Evolutionary conservation across 78 protist genomes (phyloP).

Genomic region (Dictyostelium discoideum): dicty_2.7 NC_007091.3:3472001-3472500

Average conservation of each 20-base stretch:
- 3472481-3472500: conserved; percentile 79
- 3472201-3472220: conserved; percentile 59
- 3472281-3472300: not conserved
- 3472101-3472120: conserved; percentile 81
- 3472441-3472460: conserved; percentile 82
- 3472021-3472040: conserved; percentile 66
- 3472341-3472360: conserved; percentile 46
- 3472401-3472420: conserved; percentile 80
- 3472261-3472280: conserved; percentile 34
- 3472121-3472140: conserved; percentile 72
- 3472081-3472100: conserved; percentile 73
- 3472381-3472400: conserved; percentile 74
- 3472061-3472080: conserved; percentile 41
- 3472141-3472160: conserved; percentile 77
- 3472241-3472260: not conserved
- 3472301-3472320: conserved; percentile 67
- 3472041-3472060: conserved; percentile 69
- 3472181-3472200: conserved; percentile 66
- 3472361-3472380: conserved; percentile 58
- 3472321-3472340: conserved; percentile 64
- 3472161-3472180: conserved; percentile 76
- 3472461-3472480: conserved; percentile 89
- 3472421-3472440: conserved; percentile 78
- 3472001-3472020: conserved; percentile 26
- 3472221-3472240: conserved; percentile 55